phyloP scores from a whole-genome alignment of 2,329 filamentous ascomycete species.

The Bipolaris sorokiniana region DNA sequence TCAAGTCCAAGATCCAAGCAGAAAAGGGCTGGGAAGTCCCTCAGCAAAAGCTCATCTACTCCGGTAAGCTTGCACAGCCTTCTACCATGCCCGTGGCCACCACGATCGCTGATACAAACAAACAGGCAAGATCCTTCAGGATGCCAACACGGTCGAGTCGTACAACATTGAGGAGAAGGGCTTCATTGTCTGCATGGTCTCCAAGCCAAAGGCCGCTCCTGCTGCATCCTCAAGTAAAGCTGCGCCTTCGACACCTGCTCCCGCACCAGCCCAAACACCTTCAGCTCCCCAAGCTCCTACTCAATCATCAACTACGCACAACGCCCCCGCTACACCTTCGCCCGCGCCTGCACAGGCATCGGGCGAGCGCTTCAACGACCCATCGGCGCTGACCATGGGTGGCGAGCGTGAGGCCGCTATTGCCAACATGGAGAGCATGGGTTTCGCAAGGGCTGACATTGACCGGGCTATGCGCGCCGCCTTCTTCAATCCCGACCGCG shows the following conservation, averaged over 20 bases:
- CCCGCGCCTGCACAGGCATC: slow-evolving; percentile 54
- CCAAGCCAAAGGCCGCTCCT: slow-evolving; percentile 79
- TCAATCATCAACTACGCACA: slow-evolving; percentile 56
- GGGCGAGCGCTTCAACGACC: slow-evolving; percentile 65
- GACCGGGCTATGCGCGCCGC: slow-evolving; percentile 94
- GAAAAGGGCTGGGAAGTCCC: slow-evolving; percentile 95
- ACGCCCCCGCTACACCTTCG: slow-evolving; percentile 58
- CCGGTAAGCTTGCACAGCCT: slow-evolving; percentile 66
- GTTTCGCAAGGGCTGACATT: slow-evolving; percentile 86
- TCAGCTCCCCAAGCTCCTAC: slow-evolving; percentile 63
- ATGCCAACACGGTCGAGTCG: slow-evolving; percentile 93
- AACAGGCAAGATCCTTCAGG: slow-evolving; percentile 94
- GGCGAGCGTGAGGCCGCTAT: slow-evolving; percentile 81
- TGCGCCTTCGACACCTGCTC: slow-evolving; percentile 64
- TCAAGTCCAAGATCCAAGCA: slow-evolving; percentile 89
- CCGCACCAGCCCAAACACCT: slow-evolving; percentile 55
- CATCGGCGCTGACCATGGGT: slow-evolving; percentile 85
- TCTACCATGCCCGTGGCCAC: slow-evolving; percentile 7
- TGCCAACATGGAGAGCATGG: slow-evolving; percentile 96
- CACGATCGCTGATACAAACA: slow-evolving; percentile 31
- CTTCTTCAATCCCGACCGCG: slow-evolving; percentile 95
- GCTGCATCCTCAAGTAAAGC: slow-evolving; percentile 55
- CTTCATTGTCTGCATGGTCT: slow-evolving; percentile 98
- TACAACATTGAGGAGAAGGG: slow-evolving; percentile 99
- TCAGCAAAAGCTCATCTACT: slow-evolving; percentile 96